phyloP scores from a whole-genome alignment of 768 basidiomycete genomes.

The Ramaria sp. region DNA sequence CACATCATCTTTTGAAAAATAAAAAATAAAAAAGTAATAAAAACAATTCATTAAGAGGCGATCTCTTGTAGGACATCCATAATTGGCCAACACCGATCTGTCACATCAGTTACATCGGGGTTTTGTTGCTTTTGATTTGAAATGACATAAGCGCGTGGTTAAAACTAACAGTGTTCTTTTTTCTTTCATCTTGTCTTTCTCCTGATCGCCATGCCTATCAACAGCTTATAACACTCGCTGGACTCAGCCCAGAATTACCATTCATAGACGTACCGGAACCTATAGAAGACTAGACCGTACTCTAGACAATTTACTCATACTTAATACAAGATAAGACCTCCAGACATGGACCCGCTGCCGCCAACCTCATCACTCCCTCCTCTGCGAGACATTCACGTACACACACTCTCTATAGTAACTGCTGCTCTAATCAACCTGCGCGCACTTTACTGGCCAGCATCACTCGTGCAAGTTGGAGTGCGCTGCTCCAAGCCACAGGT shows the following conservation, averaged over 20 bases:
- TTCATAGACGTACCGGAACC: background rate
- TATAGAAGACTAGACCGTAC: conserved; percentile 3
- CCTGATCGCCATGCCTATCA: conserved; percentile 1
- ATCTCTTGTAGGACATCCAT: too few species aligned
- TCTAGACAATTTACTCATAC: background rate
- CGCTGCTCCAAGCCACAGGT: conserved; percentile 17
- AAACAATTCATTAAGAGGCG: too few species aligned
- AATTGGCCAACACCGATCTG: too few species aligned
- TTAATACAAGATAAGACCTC: conserved; percentile 7
- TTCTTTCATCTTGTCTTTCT: background rate
- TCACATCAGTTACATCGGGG: too few species aligned
- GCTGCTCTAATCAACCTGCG: conserved; percentile 34
- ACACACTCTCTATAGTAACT: conserved; percentile 26
- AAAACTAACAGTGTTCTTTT: background rate
- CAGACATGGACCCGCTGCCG: conserved; percentile 17
- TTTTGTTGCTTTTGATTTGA: too few species aligned
- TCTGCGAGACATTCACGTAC: conserved; percentile 31
- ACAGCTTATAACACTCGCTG: background rate
- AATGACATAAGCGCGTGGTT: too few species aligned
- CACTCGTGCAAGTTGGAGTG: conserved; percentile 10
- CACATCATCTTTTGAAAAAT: too few species aligned
- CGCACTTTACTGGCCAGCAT: conserved; percentile 39
- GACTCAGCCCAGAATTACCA: background rate
- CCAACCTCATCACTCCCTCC: conserved; percentile 49
- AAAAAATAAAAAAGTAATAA: too few species aligned